Base-by-base conservation (phyloP, 352 stramenopile species). In the Phytophthora hybrid region DNA sequence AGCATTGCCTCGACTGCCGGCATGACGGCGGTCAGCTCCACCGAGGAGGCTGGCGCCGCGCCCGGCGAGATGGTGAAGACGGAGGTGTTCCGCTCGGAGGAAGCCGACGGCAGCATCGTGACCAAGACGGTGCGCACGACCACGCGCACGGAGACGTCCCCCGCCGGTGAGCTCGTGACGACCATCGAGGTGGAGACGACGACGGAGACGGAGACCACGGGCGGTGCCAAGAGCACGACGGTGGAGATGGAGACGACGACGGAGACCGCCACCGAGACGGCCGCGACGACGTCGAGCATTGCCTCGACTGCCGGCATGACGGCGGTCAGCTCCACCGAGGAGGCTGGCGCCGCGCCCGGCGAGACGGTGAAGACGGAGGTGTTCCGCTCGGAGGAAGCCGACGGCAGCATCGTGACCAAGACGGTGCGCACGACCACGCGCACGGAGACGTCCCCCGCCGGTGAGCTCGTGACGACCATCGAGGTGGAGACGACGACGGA, bases 11-110 rank as follows among this genome's bases (percentile, higher is more conserved):
- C 61, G 8, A 68, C 49, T 5, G 37, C 49, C 47, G 61, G 37
- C 8, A 68, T 49, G 61, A 68, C 61, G 31, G 37, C 47, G 31
- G 29, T 37, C 49, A 60, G 37, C 29, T 52, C 54, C 54, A 74
- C 54, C 46, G 57, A 65, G 61, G 61, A 68, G 61, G 41, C 61
- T 31, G 51, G 34, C 31, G 52, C 37, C n/a, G 54, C 39, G 46
- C 34, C 58, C 54, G 63, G 55, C n/a, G 41, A 64, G 55, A 69
- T 53, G 39, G 52, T 63, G 52, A 46, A 47, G 54, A 59, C 54
- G 26, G 54, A 59, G 54, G 26, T 46, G 54, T 47, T 47, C 26
- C 54, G 29, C 54, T 41, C 26, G 16, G 54, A 59, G 54, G 31
- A 41, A 34, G 54, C 54, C 13, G 53, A 59, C 29, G 26, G 53